A percentile compares a stretch with the other conserved stretches of the same genome.
Evolutionary conservation across 1,139 yeast genomes (phyloP).

Genomic region (Taiozyma onychis): DNA sequence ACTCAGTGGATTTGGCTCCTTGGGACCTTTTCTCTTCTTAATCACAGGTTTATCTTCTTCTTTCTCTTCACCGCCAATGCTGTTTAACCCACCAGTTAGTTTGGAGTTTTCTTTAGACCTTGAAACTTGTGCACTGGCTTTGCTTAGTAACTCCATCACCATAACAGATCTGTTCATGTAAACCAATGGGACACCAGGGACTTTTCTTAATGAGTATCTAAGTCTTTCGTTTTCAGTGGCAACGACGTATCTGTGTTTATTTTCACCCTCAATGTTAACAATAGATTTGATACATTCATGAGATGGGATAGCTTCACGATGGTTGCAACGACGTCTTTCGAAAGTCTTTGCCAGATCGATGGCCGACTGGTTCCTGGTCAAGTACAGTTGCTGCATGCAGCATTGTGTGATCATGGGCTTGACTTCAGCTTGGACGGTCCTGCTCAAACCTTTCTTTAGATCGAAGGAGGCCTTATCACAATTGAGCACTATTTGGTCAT

Average conservation of each 20-base stretch:
- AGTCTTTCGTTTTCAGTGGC: constrained; percentile 75
- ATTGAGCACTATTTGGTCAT: constrained; percentile 66
- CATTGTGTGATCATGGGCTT: constrained; percentile 97
- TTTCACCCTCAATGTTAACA: constrained; percentile 64
- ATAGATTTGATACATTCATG: constrained; percentile 72
- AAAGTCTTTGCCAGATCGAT: constrained; percentile 74
- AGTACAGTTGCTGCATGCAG: constrained; percentile 81
- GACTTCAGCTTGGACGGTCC: constrained; percentile 80
- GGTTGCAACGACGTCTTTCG: constrained; percentile 74
- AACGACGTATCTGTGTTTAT: constrained; percentile 85
- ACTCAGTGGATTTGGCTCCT: constrained; percentile 80
- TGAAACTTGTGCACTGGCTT: constrained; percentile 56
- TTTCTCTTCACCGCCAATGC: constrained; percentile 23
- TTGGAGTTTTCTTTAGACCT: constrained; percentile 55
- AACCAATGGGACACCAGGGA: constrained; percentile 88
- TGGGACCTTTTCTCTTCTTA: constrained; percentile 58
- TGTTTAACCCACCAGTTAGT: constrained; percentile 70
- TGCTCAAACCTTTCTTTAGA: constrained; percentile 64
- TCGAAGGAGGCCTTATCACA: constrained; percentile 67
- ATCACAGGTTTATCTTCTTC: constrained; percentile 12
- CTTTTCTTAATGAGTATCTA: constrained; percentile 58
- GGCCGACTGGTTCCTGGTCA: constrained; percentile 63
- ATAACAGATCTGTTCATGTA: constrained; percentile 88
- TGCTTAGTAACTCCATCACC: constrained; percentile 92
- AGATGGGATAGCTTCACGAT: constrained; percentile 60